A percentile compares a stretch with the other conserved stretches of the same genome.
These are phyloP conservation scores for Paramecium primaurelia DNA, from an alignment of 73 alveolate genomes.

Conservation along the genomic window DNA sequence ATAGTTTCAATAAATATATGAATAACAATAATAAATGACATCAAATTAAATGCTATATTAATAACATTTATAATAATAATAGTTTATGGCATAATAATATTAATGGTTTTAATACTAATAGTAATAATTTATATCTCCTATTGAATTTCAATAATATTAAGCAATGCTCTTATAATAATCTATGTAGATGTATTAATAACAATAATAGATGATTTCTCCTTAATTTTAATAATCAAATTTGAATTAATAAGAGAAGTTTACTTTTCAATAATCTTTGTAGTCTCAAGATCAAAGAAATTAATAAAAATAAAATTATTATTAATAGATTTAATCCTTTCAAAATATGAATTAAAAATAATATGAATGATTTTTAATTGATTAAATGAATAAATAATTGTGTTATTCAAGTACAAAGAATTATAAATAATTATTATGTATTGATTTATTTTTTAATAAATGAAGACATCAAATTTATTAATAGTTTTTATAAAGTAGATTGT, in stretches of 20 bases:
- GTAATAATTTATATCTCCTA: background rate
- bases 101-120: background rate
- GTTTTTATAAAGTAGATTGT: background rate
- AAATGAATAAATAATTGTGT: background rate
- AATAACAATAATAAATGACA: background rate
- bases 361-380: background rate
- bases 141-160: background rate
- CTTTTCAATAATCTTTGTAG: background rate
- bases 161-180: background rate
- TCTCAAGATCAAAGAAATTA: background rate
- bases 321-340: background rate
- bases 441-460: background rate
- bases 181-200: background rate
- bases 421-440: background rate
- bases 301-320: background rate
- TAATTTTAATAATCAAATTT: background rate
- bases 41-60: background rate
- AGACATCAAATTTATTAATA: background rate
- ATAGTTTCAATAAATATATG: background rate
- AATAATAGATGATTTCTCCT: background rate
- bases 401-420: background rate
- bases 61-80: background rate
- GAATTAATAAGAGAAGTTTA: background rate
- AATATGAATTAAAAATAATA: background rate
- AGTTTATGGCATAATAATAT: background rate